Base-by-base conservation (phyloP, 441 rosid genomes). In the Cnidoscolus chayamansa region DNA sequence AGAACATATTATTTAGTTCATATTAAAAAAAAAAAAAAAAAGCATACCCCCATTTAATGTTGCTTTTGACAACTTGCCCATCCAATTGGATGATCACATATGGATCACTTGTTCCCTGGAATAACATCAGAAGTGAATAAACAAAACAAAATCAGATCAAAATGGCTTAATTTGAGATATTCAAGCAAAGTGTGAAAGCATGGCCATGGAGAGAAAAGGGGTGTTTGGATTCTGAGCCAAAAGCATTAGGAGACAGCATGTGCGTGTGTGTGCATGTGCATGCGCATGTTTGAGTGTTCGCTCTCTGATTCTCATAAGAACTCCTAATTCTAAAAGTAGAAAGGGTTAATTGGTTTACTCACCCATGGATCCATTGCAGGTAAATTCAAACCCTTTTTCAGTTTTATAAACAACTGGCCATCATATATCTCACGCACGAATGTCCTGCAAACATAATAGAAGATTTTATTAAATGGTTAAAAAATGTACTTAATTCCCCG, bases 301-400 rank as follows among this genome's bases (percentile, higher is more conserved):
- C 11, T 25, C 25, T 25, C 25, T 25, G 25, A 25, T 6, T 32
- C 19, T 13, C 16, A 62, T 17, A 45, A 47, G 35, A 53, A 60
- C 45, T 5, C 20, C 31, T 7, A 75, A n/a, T 8, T 2, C 56
- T 30, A 7, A 73, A 67, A 63, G 58, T 37, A 76, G 35, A 63
- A 25, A 71, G 49, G 67, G 67, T 4, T 61, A 20, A 53, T 6
- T 7, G 72, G 65, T 63, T 20, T 51, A 72, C 85, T 37, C 73
- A 92, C 96, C 99, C 98, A 94, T 55, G 93, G 98, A 84, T 92
- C 99, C 94, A 94, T 87, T 62, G 94, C 94, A 74, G 98, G 99
- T 19, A 94, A 87, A 71, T 86, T 73, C 68, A 86, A 60, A 40
- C 98, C 97, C 79, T 84, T 90, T 69, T 85, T 88, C 75, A 92